Percentiles rank a stretch among this genome's conserved stretches.
Conservation (phyloP, 345 rosid species). For the Pseudoturritis turrita region DNA sequence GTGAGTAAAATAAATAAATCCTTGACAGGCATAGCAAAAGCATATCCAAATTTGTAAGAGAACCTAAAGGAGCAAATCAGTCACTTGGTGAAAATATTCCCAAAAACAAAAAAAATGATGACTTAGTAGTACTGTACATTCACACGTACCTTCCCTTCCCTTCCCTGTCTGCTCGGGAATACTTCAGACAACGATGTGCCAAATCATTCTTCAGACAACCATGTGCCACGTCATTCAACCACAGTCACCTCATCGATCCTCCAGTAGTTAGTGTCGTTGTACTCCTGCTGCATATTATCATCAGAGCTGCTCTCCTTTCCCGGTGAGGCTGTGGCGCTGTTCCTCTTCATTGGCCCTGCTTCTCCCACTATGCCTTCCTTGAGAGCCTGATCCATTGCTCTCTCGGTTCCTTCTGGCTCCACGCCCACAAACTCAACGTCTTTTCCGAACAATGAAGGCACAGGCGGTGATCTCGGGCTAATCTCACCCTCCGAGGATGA, state of each 20-base stretch:
- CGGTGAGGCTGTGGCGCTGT: slow-evolving; percentile 36
- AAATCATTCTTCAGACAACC: not conserved
- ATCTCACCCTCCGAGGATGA: slow-evolving; percentile 33
- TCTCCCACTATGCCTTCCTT: slow-evolving; percentile 96
- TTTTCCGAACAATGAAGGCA: slow-evolving; percentile 77
- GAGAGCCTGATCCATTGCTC: slow-evolving; percentile 96
- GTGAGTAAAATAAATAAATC: slow-evolving; percentile 6
- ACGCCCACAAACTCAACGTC: slow-evolving; percentile 96
- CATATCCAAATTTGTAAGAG: slow-evolving; percentile 16
- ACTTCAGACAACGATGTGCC: slow-evolving; percentile 4
- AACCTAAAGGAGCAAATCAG: slow-evolving; percentile 24
- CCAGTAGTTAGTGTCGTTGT: slow-evolving; percentile 94
- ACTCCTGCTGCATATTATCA: slow-evolving; percentile 68
- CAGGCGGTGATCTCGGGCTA: slow-evolving; percentile 41
- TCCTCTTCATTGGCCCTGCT: slow-evolving; percentile 83
- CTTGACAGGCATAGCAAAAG: slow-evolving; percentile 12
- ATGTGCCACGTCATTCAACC: slow-evolving; percentile 42
- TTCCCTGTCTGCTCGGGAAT: not conserved
- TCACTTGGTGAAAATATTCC: slow-evolving; percentile 3
- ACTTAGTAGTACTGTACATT: slow-evolving; percentile 31
- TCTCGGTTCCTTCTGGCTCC: slow-evolving; percentile 83
- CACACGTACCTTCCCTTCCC: slow-evolving; percentile 20
- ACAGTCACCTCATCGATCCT: slow-evolving; percentile 86
- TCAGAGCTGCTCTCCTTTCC: slow-evolving; percentile 60
- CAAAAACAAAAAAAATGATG: not conserved